phyloP scores from a whole-genome alignment of 2,329 filamentous ascomycete genomes.

The Alternaria viburni region DNA sequence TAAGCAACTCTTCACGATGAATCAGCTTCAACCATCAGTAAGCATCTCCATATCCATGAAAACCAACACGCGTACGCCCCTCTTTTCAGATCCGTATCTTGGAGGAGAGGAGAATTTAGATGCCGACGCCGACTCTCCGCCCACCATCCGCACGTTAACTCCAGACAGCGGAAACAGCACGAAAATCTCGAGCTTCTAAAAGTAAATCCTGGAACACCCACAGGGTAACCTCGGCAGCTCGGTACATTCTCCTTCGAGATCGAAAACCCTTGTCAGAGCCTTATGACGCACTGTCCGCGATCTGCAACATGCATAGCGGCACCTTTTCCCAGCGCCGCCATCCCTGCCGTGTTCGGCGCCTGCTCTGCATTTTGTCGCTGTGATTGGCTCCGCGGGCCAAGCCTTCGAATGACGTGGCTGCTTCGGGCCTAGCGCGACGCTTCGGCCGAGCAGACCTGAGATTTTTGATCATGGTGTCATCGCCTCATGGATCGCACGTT shows the following conservation, averaged over 20 bases:
- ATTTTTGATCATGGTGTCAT: slow-evolving; percentile 26
- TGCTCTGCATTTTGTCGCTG: neutral
- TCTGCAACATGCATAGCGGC: slow-evolving; percentile 5
- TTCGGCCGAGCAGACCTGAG: slow-evolving; percentile 17
- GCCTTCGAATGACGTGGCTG: neutral
- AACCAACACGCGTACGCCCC: neutral
- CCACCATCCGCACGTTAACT: neutral
- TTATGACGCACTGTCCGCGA: slow-evolving; percentile 11
- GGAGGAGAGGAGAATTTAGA: neutral
- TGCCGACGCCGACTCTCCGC: neutral
- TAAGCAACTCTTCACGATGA: neutral
- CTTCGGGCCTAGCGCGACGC: neutral
- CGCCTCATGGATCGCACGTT: slow-evolving; percentile 11
- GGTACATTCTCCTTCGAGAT: neutral
- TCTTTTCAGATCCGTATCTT: neutral
- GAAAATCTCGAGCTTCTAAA: neutral
- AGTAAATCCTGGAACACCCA: neutral
- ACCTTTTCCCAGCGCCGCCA: neutral
- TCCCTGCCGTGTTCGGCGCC: neutral
- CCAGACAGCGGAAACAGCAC: neutral
- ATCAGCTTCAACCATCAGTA: neutral
- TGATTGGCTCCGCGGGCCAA: neutral
- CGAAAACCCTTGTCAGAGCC: neutral
- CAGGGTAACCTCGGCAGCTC: slow-evolving; percentile 7
- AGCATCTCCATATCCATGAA: neutral